Base-by-base conservation (phyloP, 768 basidiomycete species). In the Suillus placidus region DNA sequence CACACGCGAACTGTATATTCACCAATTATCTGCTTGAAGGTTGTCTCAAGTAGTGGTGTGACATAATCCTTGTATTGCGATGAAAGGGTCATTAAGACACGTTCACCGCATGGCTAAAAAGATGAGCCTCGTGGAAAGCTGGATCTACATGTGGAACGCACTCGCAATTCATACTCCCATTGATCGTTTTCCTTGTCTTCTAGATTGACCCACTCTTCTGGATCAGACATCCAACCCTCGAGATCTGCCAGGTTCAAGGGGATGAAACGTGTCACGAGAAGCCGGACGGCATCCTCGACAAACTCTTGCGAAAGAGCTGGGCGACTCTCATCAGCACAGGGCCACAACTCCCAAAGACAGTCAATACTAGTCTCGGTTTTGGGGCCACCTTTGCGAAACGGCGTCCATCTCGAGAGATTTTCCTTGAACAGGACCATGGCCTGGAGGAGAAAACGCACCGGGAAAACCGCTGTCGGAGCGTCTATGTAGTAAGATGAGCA, bases 131-230 rank as follows among this genome's bases (percentile, higher is more conserved):
- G 2, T 16, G 14, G 61, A 6, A n/a, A 35, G 32, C 2, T 45
- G 42, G 23, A 66, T 30, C 65, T 64, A 49, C 52, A n/a, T 38
- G 54, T 2, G 66, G 42, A 42, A 77, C 89, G 35, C 71, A 97
- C 95, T 68, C 97, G 84, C 66, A 97, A 87, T 71, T 97, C 94
- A 71, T 86, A 98, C 71, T 95, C 91, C 95, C 96, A 98, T 64
- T 92, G 88, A 45, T 96, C 95, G 51, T 88, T 92, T 68, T 95
- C 94, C 68, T 89, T 89, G 65, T 94, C 94, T 76, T 98, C 95
- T 12, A 87, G 77, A 66, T 94, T 93, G 13, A 97, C 86, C 94
- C 95, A 99, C 71, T 96, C 93, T 80, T 99, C 97, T 0, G 96
- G 95, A 73, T 96, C 94, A 18, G 84, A 83, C 78, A 89, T 83